phyloP scores from a whole-genome alignment of 2,329 filamentous ascomycete species.

The Lizonia empirigonia region DNA sequence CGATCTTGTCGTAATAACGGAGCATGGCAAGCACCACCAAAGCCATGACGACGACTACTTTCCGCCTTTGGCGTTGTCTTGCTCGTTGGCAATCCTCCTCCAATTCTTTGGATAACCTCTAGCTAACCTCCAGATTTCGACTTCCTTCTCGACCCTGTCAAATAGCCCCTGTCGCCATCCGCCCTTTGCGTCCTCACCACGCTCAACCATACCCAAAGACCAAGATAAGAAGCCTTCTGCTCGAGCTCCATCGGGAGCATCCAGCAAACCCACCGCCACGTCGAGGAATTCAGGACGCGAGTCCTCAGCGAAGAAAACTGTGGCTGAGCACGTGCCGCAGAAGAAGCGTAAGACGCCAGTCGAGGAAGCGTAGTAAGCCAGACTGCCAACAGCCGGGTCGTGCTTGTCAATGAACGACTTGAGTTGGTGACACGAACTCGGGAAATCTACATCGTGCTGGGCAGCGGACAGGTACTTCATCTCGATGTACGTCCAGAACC shows the following conservation, averaged over 20 bases:
- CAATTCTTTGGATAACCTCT: constrained; percentile 46
- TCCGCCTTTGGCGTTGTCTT: neutral
- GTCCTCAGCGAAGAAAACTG: constrained; percentile 54
- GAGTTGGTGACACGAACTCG: constrained; percentile 39
- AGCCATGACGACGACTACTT: neutral
- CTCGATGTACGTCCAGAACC: constrained; percentile 54
- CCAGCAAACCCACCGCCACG: constrained; percentile 54
- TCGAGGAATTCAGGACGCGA: constrained; percentile 51
- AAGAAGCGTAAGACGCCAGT: constrained; percentile 56
- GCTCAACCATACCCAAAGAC: constrained; percentile 43
- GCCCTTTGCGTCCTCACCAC: constrained; percentile 43
- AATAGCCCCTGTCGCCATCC: constrained; percentile 52
- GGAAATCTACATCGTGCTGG: constrained; percentile 31
- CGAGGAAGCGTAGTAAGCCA: constrained; percentile 54
- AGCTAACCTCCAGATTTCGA: constrained; percentile 45
- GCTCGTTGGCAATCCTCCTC: constrained; percentile 23
- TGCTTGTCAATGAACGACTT: constrained; percentile 43
- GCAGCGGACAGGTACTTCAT: constrained; percentile 50
- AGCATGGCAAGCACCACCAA: no score
- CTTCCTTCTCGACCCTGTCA: constrained; percentile 39
- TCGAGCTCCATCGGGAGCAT: constrained; percentile 53
- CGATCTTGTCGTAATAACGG: no score
- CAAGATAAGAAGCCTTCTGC: constrained; percentile 55
- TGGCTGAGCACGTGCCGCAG: constrained; percentile 56
- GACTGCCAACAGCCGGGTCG: constrained; percentile 51